These are phyloP conservation scores for Fomitiporia mediterranea DNA, from an alignment of 1,284 basidiomycete genomes.

Conservation along the genomic window DNA sequence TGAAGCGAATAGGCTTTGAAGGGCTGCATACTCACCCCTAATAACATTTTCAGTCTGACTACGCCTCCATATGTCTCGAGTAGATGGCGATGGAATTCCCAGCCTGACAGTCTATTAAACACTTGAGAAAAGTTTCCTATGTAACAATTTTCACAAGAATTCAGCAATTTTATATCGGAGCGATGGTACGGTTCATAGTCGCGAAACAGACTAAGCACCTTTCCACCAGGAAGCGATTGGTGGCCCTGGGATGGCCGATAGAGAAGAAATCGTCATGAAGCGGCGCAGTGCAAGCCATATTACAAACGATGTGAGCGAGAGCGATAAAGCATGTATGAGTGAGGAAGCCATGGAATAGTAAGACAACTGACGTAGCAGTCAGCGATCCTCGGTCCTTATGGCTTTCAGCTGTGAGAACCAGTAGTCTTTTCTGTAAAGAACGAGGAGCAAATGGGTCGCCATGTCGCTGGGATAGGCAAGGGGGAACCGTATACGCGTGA, in stretches of 20 bases:
- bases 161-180: background rate
- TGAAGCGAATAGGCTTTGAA: too few relatives aligned
- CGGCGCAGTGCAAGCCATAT: conserved; percentile 15
- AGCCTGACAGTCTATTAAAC: conserved; percentile 12
- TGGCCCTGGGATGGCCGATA: conserved; percentile 17
- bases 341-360: background rate
- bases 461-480: background rate
- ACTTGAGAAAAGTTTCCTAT: conserved; percentile 16
- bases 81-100: conserved; percentile 21
- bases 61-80: conserved; percentile 21
- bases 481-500: too few relatives aligned
- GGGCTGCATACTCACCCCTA: conserved; percentile 20
- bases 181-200: background rate
- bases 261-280: conserved; percentile 3
- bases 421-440: background rate
- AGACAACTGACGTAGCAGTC: background rate
- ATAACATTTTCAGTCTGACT: conserved; percentile 19
- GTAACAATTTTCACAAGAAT: background rate
- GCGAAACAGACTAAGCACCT: conserved; percentile 16
- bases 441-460: background rate
- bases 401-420: background rate
- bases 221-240: conserved; percentile 17
- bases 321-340: background rate
- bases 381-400: background rate
- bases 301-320: background rate